phyloP scores from a whole-genome alignment of 352 stramenopile genomes.

The Globisporangium abappressorium region DNA sequence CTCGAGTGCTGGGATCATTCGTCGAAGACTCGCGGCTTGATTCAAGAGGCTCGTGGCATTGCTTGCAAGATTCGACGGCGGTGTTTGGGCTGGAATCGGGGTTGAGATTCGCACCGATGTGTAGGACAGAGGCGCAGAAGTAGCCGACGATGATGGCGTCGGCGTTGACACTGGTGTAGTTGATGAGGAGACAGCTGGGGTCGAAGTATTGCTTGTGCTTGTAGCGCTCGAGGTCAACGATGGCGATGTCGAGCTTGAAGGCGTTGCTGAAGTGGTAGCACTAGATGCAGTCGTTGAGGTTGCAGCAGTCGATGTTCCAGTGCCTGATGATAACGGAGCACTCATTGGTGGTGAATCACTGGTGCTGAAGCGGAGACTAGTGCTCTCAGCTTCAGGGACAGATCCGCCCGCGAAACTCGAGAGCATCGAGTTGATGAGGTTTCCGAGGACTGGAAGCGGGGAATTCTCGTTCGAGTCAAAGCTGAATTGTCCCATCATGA shows the following conservation, averaged over 20 bases:
- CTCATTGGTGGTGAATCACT: not conserved
- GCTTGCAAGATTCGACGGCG: not conserved
- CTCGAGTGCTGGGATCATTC: conserved; percentile 27
- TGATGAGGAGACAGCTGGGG: not conserved
- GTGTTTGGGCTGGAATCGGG: not conserved
- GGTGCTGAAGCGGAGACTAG: conserved; percentile 6
- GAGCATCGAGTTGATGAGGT: conserved; percentile 23
- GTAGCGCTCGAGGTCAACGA: not conserved
- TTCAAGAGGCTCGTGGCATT: conserved; percentile 17
- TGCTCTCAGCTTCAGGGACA: conserved; percentile 1
- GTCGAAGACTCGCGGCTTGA: conserved; percentile 22
- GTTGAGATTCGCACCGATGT: not conserved
- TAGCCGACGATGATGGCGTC: not conserved
- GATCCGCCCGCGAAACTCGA: conserved; percentile 9
- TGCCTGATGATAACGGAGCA: not conserved
- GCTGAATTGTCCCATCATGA: conserved; percentile 19
- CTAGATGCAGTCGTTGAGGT: not conserved
- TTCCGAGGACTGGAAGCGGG: conserved; percentile 13
- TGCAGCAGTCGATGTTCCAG: not conserved
- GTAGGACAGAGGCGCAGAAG: not conserved
- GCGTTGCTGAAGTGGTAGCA: not conserved
- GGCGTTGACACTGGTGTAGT: not conserved
- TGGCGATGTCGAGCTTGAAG: not conserved
- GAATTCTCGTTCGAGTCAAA: conserved; percentile 10
- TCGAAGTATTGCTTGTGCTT: not conserved